phyloP scores from a whole-genome alignment of 352 stramenopile genomes.

The Phytophthora chlamydospora region DNA sequence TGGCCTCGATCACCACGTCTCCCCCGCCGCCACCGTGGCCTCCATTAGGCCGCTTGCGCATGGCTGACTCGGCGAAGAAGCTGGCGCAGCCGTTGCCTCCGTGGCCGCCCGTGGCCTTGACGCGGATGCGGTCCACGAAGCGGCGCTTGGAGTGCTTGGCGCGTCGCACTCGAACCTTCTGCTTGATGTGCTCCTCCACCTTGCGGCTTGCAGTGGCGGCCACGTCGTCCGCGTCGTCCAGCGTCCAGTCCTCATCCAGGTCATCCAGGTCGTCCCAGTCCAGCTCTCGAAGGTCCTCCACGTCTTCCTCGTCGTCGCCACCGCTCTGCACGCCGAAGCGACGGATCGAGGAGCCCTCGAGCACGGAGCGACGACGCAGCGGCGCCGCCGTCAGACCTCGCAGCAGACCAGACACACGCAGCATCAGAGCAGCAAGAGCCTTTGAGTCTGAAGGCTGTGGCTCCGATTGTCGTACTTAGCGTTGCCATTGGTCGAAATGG shows the following conservation, averaged over 20 bases:
- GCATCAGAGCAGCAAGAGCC: constrained; percentile 34
- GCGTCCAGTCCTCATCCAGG: constrained; percentile 31
- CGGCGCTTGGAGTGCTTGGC: constrained; percentile 89
- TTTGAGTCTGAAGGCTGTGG: neutral
- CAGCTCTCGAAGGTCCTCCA: constrained; percentile 44
- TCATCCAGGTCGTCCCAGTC: constrained; percentile 50
- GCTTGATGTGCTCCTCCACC: constrained; percentile 86
- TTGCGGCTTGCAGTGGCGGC: constrained; percentile 41
- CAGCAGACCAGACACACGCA: constrained; percentile 61
- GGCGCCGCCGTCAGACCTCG: constrained; percentile 53
- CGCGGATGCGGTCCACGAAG: constrained; percentile 91
- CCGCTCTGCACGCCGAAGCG: constrained; percentile 13
- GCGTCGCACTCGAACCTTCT: constrained; percentile 83
- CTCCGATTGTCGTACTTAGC: constrained; percentile 3
- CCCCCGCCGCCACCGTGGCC: constrained; percentile 86
- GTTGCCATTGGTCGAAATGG: constrained; percentile 10
- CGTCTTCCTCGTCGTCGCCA: constrained; percentile 44
- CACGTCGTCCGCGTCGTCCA: constrained; percentile 34
- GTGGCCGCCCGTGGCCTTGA: constrained; percentile 88
- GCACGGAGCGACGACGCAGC: constrained; percentile 34
- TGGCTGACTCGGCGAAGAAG: constrained; percentile 83
- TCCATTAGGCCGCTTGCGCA: constrained; percentile 82
- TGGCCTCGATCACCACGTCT: constrained; percentile 78
- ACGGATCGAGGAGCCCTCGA: constrained; percentile 19
- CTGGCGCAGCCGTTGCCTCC: constrained; percentile 90